Conservation (phyloP, 2,329 filamentous ascomycete species). For the Davidsoniella neocaledoniae region DNA sequence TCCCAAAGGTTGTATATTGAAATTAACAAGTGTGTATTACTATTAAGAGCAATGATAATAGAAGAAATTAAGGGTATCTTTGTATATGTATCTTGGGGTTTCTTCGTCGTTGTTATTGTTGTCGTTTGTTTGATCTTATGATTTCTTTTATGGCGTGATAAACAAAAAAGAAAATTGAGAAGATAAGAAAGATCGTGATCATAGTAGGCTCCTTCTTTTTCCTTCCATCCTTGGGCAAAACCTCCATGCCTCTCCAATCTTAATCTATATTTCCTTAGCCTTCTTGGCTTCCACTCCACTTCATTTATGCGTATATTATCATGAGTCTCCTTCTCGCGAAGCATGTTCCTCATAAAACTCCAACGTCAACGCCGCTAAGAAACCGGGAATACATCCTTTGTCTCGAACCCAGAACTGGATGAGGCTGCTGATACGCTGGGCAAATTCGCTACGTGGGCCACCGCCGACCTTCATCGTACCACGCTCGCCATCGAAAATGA, state of each 20-base stretch:
- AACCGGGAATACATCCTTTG: conserved; percentile 83
- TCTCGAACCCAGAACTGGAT: conserved; percentile 95
- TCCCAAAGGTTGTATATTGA: no score
- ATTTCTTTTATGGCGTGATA: background rate
- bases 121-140: no score
- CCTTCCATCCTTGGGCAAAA: background rate
- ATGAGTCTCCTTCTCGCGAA: background rate
- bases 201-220: background rate
- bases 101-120: no score
- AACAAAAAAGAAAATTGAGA: background rate
- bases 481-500: conserved; percentile 80
- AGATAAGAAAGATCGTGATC: background rate
- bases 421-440: conserved; percentile 63
- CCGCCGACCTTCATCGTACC: conserved; percentile 97
- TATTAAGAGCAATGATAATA: background rate
- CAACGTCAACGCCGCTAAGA: conserved; percentile 75
- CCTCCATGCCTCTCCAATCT: background rate
- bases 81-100: no score
- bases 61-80: background rate
- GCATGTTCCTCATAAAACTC: conserved; percentile 68
- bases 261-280: background rate
- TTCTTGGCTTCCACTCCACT: background rate
- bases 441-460: conserved; percentile 74
- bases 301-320: background rate
- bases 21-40: no score